Evolutionary conservation across 148 eudicot species (phyloP).

Genomic region (Chenopodium quinoa): DNA sequence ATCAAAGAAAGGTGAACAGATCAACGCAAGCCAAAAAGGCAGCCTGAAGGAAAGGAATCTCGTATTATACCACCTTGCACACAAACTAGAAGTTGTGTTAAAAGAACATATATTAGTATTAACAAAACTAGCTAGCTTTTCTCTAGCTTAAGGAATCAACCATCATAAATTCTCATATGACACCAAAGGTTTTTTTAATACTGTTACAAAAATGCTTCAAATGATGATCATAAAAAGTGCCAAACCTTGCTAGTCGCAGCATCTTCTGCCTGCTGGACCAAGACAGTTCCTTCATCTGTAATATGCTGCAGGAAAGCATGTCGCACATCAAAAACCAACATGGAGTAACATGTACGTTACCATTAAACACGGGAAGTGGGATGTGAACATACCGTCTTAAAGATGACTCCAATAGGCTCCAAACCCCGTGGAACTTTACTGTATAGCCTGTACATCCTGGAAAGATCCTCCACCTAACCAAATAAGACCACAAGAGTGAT

Average conservation of each 20-base stretch:
- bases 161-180: neutral
- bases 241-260: slow-evolving; percentile 65
- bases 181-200: no score
- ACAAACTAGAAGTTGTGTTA: neutral
- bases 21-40: neutral
- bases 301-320: slow-evolving; percentile 52
- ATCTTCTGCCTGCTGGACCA: slow-evolving; percentile 76
- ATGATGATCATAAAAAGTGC: neutral
- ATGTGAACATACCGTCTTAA: slow-evolving; percentile 57
- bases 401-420: slow-evolving; percentile 71
- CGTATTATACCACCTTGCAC: neutral
- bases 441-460: slow-evolving; percentile 89
- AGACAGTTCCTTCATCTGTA: slow-evolving; percentile 49
- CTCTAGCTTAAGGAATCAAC: neutral
- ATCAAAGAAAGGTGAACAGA: neutral
- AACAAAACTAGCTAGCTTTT: neutral
- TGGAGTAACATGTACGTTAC: neutral
- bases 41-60: neutral
- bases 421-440: slow-evolving; percentile 68
- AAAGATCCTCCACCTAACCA: slow-evolving; percentile 73
- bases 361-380: neutral
- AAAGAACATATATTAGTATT: neutral
- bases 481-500: neutral
- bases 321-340: neutral
- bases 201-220: neutral